Evolutionary conservation across 208 protist genomes (phyloP).

Genomic region (Endotrypanum monterogeii): DNA sequence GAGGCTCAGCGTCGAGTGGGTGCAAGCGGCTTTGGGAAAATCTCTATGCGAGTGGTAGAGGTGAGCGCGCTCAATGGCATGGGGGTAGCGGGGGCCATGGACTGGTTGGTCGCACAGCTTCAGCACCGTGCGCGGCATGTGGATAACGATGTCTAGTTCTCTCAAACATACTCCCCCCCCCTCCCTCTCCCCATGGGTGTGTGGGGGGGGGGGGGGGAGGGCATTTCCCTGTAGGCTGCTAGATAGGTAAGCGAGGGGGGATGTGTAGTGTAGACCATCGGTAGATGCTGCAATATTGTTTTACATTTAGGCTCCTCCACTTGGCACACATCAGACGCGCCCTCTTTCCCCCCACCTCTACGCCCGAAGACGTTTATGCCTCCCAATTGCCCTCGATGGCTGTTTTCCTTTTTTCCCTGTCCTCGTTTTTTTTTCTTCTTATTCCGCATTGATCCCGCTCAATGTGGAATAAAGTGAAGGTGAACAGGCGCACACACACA

Average conservation of each 20-base stretch:
- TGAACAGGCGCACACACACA: too few relatives aligned
- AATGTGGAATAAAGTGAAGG: too few relatives aligned
- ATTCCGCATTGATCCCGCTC: too few relatives aligned
- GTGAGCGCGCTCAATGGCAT: slow-evolving; percentile 57
- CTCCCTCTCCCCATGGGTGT: too few relatives aligned
- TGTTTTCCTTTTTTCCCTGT: too few relatives aligned
- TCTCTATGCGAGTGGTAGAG: slow-evolving; percentile 45
- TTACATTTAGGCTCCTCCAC: not conserved
- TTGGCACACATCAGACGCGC: not conserved
- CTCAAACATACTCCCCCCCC: too few relatives aligned
- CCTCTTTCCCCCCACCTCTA: not conserved
- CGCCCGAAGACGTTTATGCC: too few relatives aligned
- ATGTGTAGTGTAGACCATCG: not conserved
- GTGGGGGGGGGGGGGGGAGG: not conserved
- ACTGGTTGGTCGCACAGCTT: slow-evolving; percentile 79
- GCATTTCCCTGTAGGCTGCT: too few relatives aligned
- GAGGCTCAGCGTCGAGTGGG: slow-evolving; percentile 22
- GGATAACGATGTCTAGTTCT: slow-evolving; percentile 13
- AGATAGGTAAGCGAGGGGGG: too few relatives aligned
- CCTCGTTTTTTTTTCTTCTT: too few relatives aligned
- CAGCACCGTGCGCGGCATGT: slow-evolving; percentile 35
- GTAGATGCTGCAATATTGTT: not conserved
- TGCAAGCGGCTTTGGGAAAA: slow-evolving; percentile 67
- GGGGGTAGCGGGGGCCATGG: slow-evolving; percentile 61
- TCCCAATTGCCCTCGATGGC: too few relatives aligned